These are phyloP conservation scores for Elaeagnus macrophylla DNA, from an alignment of 306 rosid species.

Conservation along the genomic window DNA sequence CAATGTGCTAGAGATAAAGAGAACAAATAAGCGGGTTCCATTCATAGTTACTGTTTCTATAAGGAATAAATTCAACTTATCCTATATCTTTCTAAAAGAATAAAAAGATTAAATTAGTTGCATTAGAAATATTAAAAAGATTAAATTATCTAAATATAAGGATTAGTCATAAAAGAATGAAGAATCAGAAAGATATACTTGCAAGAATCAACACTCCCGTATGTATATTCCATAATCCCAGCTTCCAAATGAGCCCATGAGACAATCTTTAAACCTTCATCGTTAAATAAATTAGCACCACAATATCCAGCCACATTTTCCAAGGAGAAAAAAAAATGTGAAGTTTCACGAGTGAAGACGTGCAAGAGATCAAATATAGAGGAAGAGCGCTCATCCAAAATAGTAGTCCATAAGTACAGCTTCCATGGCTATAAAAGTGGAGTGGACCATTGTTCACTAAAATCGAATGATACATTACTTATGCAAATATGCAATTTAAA, in stretches of 20 bases:
- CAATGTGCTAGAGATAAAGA: conserved; percentile 8
- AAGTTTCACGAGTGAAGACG: conserved; percentile 40
- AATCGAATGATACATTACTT: too few relatives aligned
- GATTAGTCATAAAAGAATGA: conserved; percentile 1
- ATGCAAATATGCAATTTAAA: too few relatives aligned
- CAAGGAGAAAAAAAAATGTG: conserved; percentile 39
- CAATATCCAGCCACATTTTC: conserved; percentile 55
- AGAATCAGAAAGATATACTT: conserved; percentile 30
- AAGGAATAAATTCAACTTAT: conserved; percentile 63
- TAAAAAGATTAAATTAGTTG: too few relatives aligned
- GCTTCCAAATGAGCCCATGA: conserved; percentile 63
- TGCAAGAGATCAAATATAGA: conserved; percentile 70
- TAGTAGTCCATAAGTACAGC: too few relatives aligned
- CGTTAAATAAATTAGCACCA: conserved; percentile 34
- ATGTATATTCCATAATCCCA: too few relatives aligned
- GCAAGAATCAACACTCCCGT: conserved; percentile 85
- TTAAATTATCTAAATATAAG: too few relatives aligned
- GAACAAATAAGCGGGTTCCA: conserved; percentile 77
- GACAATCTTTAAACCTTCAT: conserved; percentile 48
- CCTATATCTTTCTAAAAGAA: too few relatives aligned
- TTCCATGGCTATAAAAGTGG: too few relatives aligned
- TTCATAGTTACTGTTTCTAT: conserved; percentile 47
- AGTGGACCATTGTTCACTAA: too few relatives aligned
- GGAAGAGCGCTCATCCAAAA: conserved; percentile 75
- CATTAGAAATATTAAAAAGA: too few relatives aligned